Base-by-base conservation (phyloP, 768 basidiomycete species). In the Auricularia cornea region DNA sequence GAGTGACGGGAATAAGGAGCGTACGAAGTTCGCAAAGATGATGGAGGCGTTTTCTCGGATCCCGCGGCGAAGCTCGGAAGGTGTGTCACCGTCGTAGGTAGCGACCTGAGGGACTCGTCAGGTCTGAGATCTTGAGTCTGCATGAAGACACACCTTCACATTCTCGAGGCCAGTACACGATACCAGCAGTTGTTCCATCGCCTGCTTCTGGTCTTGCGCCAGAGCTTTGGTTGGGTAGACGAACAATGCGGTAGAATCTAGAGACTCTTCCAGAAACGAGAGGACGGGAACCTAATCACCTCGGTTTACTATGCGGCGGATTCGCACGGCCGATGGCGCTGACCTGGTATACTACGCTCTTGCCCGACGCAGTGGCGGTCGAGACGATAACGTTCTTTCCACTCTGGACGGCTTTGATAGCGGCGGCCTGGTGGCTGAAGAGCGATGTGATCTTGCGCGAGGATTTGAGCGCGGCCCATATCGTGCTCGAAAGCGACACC, bases 161-260 rank as follows among this genome's bases (percentile, higher is more conserved):
- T 86, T 78, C 62, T 83, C 82, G n/a, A 94, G 77, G 10, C 84
- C 83, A 0, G 84, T 78, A 71, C 84, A 86, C 10, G 78, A 76
- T 62, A 68, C 79, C 0, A 94, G 68, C 16, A 96, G 70, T 62
- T 87, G 85, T 63, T 89, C 83, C 59, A 95, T 72, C 1, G 89
- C 85, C 3, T 77, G 74, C 67, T 80, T 84, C 72, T 96, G 93
- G 69, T 96, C 93, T 74, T 96, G 93, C 1, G 94, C 93, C 44
- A 96, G 77, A 18, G 93, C 90, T 76, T 96, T 96, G 0, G 93
- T 96, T 1, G 93, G 93, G 68, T 93, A 96, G 38, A 96, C 83
- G 69, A 92, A 89, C 41, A 96, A 81, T 0, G 90, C 90, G 0
- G 87, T 94, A 11, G 88, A 72, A 16, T 74, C 70, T 0, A 71